Base-by-base conservation (phyloP, 306 rosid species). In the Pueraria montana region DNA sequence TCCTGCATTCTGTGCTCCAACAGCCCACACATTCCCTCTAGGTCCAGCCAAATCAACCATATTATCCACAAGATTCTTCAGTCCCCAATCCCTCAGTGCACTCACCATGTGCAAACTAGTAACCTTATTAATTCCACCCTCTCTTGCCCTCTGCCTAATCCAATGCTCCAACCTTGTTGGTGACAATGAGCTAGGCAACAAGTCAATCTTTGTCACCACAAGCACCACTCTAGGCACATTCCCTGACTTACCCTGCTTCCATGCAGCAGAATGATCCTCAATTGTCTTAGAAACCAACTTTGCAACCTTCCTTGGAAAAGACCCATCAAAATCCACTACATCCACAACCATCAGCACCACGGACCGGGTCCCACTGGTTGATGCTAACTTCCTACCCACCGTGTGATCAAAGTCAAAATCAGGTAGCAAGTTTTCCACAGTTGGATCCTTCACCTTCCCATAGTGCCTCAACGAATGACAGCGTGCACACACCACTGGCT, bases 1-100 rank as follows among this genome's bases (percentile, higher is more conserved):
- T 62, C 99, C 99, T 1, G 98, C 99, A 84, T 96, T 96, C 70
- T 96, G 99, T 1, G 99, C 96, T 73, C 99, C 99, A 75, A 96
- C 85, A 20, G 91, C 93, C 99, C 99, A 96, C 73, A 93, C 96
- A 73, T 90, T 91, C 61, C 99, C 99, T 80, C 99, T 87, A 8
- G 91, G 84, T 66, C 99, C 99, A 4, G 88, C 98, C 85, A 96
- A 87, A 36, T 38, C 80, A 38, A 85, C 61, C 49, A 95, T 86
- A 83, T 92, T 90, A 17, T 93, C 96, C 72, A 93, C 91, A 43
- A 95, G 88, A 68, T 86, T 92, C 89, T 87, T 91, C 84, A 93
- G 68, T 52, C 99, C 99, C 99, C 99, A 96, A 85, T 91, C 96
- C 85, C 85, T 87, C 9, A 90, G 59, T 0, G 98, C 80, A 77